Base-by-base conservation (phyloP, 805 yeast species). In the Lipomyces sp. region DNA sequence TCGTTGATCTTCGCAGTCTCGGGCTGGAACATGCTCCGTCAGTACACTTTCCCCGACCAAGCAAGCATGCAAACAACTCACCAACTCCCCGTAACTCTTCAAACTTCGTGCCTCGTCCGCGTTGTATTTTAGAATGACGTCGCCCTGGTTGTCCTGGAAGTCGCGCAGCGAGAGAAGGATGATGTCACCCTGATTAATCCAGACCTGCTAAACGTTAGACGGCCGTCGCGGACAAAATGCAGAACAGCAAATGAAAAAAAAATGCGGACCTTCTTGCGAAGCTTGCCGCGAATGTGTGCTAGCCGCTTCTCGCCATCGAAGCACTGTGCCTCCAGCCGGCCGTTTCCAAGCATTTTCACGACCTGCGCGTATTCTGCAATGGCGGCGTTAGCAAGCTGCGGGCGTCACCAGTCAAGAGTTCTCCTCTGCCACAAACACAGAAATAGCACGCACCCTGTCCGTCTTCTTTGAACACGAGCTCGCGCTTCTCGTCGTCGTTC, bases 101-200 rank as follows among this genome's bases (percentile, higher is more conserved):
- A 93, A 78, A 44, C 95, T 83, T 77, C 98, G 86, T 55, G 98
- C 98, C 74, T 93, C 99, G 67, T 93, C 99, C 45, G 96, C 84
- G 71, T 86, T 88, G 74, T 84, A 93, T 74, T 93, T 93, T 72
- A 91, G 95, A 51, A 93, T 91, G 62, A 93, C 97, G 70, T 93
- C 99, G 77, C 97, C 93, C 71, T 86, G 95, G 57, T 87, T 96
- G 66, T 91, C 97, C 74, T 93, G 97, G 82, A 93, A 93, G 67
- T 93, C 99, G 79, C 99, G 89, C 64, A 93, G 80, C 6, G 96
- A 90, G 42, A 91, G 93, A 67, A 93, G 76, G 62, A 93, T 88
- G 64, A 93, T 93, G 70, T 93, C 99, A 75, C 98, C 98, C 71
- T 89, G 98, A 42, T 86, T 86, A 88, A 93, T 90, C 99, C 99